Evolutionary conservation across 2,329 filamentous ascomycete genomes (phyloP), one percentile per base, ranked within the genome.

Genomic region (Paecilomyces dactylethromorphus): DNA sequence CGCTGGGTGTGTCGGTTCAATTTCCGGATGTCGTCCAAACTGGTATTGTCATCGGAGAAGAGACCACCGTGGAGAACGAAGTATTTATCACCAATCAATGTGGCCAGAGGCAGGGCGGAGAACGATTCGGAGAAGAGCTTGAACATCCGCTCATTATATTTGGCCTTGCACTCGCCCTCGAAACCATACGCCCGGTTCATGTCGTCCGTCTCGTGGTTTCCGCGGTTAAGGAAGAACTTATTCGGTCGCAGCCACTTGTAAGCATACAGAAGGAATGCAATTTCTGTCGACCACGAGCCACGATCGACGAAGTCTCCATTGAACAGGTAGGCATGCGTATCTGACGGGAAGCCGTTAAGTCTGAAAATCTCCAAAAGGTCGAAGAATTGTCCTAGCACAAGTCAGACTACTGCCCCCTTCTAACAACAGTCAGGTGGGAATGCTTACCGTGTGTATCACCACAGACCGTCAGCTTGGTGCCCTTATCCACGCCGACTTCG

Each of bases 121-220:
- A 99, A 99, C 62, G 92, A 95, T 75, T 99, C 94, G 0, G 93
- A 97, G 80, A 99, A 99, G 52, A 97, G 82, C 78, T 96, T 97
- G 84, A 97, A 99, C 31, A 91, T 85, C 53, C 90, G 88, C 76
- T 96, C 94, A 73, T 91, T 97, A 78, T 99, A 99, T 79, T 99
- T 99, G 67, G 91, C 91, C 76, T 93, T 94, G 81, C 94, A 97
- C 75, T 99, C 94, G 71, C 94, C 94, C 76, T 99, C 94, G 69
- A 99, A 99, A 18, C 94, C 94, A 72, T 99, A 99, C 57, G 94
- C 92, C 65, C 91, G 87, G 81, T 99, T 99, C 94, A 99, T 99
- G 76, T 97, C 93, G 73, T 97, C 93, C 54, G 94, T 97, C 79
- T 99, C 94, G 78, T 99, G 94, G 77, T 99, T 99, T 66, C 94